Conservation (phyloP, 257 asterid genomes). For the Nicotiana sylvestris region DNA sequence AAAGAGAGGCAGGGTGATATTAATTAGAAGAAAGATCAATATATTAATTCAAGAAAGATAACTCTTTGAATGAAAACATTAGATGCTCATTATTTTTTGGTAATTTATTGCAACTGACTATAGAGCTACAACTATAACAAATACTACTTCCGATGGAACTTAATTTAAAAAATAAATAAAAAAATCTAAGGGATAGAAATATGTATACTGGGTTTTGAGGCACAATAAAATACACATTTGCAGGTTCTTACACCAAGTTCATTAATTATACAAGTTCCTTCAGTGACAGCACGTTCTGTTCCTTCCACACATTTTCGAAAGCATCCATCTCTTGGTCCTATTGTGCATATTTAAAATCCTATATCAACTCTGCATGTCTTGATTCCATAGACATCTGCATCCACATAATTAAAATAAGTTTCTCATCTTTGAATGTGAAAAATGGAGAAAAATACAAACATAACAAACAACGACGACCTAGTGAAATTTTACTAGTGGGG, state of each 20-base stretch:
- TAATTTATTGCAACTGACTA: neutral
- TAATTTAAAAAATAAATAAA: neutral
- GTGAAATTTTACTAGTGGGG: too few species aligned
- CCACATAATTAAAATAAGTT: too few species aligned
- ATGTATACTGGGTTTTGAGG: neutral
- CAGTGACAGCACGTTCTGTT: neutral
- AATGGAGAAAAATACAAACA: too few species aligned
- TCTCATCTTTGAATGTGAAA: too few species aligned
- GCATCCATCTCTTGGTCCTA: neutral
- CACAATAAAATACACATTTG: neutral
- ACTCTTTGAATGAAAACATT: neutral
- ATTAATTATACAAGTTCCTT: neutral
- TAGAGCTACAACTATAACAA: neutral
- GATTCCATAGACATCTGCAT: neutral
- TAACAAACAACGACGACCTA: too few species aligned
- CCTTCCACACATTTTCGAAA: neutral
- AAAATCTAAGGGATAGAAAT: too few species aligned
- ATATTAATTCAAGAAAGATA: neutral
- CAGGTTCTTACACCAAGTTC: neutral
- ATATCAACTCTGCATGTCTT: neutral
- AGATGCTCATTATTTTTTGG: neutral
- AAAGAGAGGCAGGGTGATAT: neutral
- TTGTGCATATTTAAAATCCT: neutral
- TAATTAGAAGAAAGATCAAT: neutral
- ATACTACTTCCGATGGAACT: neutral